These are phyloP conservation scores for Hyaloscypha finlandica DNA, from an alignment of 495 filamentous ascomycete genomes.

Conservation along the genomic window DNA sequence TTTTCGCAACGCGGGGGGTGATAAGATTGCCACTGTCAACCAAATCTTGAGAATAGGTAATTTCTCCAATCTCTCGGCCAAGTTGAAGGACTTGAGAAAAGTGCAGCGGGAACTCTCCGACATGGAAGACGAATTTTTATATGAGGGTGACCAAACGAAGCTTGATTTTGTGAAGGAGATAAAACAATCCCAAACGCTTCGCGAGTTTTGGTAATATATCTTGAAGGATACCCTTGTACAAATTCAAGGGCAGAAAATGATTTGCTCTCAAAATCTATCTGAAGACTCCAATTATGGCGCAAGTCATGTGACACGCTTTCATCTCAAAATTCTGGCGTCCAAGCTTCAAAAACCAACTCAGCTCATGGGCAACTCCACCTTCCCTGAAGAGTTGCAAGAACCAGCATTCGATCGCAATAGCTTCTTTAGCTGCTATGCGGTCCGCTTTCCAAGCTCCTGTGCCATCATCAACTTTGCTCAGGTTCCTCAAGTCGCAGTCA, in stretches of 20 bases:
- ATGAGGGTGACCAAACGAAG: constrained; percentile 16
- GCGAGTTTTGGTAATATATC: neutral
- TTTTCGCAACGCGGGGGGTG: constrained; percentile 25
- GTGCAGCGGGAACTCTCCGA: constrained; percentile 7
- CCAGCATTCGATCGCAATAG: constrained; percentile 12
- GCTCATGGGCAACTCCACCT: neutral
- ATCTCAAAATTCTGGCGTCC: constrained; percentile 8
- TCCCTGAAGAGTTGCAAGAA: constrained; percentile 5
- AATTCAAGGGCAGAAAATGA: neutral
- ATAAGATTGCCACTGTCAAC: constrained; percentile 19
- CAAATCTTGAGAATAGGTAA: constrained; percentile 8
- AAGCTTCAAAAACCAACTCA: constrained; percentile 25
- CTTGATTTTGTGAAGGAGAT: constrained; percentile 17
- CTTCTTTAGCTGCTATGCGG: constrained; percentile 32
- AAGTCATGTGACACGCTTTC: constrained; percentile 24
- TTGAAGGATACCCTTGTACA: neutral
- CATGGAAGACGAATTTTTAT: constrained; percentile 14
- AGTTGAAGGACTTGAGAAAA: neutral
- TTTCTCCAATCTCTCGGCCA: neutral
- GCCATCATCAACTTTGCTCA: constrained; percentile 61
- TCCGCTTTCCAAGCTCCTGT: constrained; percentile 41
- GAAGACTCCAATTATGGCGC: neutral
- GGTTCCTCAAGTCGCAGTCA: constrained; percentile 62
- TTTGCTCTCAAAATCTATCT: constrained; percentile 3
- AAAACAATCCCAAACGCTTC: neutral